These are phyloP conservation scores for Aspergillus floridensis DNA, from an alignment of 2,329 filamentous ascomycete genomes.

Conservation along the genomic window DNA sequence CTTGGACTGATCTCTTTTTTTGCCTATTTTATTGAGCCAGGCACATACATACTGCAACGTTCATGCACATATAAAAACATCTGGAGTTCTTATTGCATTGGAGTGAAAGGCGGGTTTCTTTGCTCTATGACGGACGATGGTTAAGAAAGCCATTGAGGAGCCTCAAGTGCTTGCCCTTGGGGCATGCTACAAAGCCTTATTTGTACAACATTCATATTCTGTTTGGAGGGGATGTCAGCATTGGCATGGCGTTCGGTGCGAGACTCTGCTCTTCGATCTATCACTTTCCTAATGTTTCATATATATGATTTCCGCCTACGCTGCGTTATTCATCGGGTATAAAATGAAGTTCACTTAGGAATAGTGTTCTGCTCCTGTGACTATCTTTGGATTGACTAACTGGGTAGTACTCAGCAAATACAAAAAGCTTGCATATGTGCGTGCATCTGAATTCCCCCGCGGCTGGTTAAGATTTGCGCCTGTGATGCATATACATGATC, in stretches of 20 bases:
- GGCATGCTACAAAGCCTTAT: not conserved
- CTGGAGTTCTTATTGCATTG: not conserved
- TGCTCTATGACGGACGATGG: not conserved
- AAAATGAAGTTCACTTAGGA: not conserved
- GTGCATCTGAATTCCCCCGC: too few relatives aligned
- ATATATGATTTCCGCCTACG: not conserved
- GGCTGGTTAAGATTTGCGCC: not conserved
- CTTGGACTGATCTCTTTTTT: not conserved
- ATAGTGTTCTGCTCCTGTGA: not conserved
- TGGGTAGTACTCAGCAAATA: too few relatives aligned
- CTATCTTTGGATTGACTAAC: not conserved
- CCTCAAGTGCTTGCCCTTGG: not conserved
- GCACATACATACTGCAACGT: not conserved
- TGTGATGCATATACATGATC: not conserved
- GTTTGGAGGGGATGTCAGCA: slow-evolving; percentile 5
- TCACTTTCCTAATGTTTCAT: not conserved
- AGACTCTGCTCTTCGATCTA: not conserved
- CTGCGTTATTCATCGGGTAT: too few relatives aligned
- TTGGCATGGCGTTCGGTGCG: slow-evolving; percentile 18
- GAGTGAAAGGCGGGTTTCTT: not conserved
- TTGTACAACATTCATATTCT: slow-evolving; percentile 13
- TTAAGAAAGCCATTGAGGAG: not conserved
- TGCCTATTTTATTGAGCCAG: not conserved
- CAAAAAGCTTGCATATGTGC: too few relatives aligned
- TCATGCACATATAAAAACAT: not conserved